These are phyloP conservation scores for Taphrina communis DNA, from an alignment of 1,139 yeast species.

Conservation along the genomic window DNA sequence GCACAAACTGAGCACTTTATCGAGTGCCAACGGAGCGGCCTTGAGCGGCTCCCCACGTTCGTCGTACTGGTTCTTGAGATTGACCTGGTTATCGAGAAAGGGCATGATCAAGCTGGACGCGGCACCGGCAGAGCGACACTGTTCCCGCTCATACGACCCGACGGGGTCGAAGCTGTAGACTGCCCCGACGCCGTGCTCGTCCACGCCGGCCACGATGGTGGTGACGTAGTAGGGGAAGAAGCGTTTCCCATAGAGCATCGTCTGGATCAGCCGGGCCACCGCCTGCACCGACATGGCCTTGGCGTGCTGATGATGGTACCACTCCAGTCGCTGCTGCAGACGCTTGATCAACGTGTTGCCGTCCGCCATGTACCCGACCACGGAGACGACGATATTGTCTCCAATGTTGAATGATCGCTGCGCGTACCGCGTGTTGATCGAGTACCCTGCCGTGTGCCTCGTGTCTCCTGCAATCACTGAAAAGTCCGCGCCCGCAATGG, in stretches of 20 bases:
- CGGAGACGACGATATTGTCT: constrained; percentile 83
- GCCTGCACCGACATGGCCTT: constrained; percentile 70
- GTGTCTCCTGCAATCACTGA: constrained; percentile 98
- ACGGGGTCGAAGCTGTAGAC: constrained; percentile 97
- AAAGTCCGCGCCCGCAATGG: constrained; percentile 96
- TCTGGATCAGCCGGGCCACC: constrained; percentile 92
- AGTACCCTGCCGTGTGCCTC: constrained; percentile 91
- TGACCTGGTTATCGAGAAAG: constrained; percentile 92
- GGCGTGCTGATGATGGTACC: constrained; percentile 87
- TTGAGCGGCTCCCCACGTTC: constrained; percentile 69
- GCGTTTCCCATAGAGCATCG: constrained; percentile 85
- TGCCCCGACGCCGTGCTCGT: constrained; percentile 80
- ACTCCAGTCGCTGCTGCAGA: constrained; percentile 69
- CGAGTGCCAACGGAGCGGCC: constrained; percentile 69
- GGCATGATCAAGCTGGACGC: constrained; percentile 97
- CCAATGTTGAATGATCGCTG: constrained; percentile 91
- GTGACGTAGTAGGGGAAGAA: constrained; percentile 97
- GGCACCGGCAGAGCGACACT: constrained; percentile 97
- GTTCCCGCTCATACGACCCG: constrained; percentile 96
- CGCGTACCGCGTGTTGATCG: constrained; percentile 89
- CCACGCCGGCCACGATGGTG: constrained; percentile 92
- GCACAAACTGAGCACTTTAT: constrained; percentile 84
- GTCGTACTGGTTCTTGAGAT: constrained; percentile 74
- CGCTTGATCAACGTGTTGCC: constrained; percentile 82
- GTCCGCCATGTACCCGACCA: constrained; percentile 97